A percentile compares a stretch with the other conserved stretches of the same genome.
Evolutionary conservation across 805 yeast genomes (phyloP).

Genomic region (Yarrowia sp.): DNA sequence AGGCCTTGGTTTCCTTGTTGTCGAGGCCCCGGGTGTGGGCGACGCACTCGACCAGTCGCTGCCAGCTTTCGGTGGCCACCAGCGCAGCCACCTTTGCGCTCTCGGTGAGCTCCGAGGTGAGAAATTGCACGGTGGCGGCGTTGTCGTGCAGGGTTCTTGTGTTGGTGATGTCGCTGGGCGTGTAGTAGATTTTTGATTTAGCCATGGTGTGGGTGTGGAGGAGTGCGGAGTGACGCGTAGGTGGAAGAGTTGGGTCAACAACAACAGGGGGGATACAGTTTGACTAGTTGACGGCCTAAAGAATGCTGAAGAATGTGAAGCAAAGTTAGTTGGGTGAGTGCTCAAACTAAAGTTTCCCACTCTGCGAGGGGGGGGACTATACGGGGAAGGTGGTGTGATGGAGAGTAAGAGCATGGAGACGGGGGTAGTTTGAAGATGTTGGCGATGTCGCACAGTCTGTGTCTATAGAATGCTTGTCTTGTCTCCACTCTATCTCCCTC

Average conservation of each 20-base stretch:
- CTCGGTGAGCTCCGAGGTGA: conserved; percentile 34
- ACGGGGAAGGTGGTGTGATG: too few species aligned
- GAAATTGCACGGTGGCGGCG: conserved; percentile 36
- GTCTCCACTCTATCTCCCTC: too few species aligned
- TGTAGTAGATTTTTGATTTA: conserved; percentile 24
- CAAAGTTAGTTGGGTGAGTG: conserved; percentile 31
- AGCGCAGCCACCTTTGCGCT: conserved; percentile 30
- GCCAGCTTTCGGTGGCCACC: conserved; percentile 36
- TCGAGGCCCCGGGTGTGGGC: conserved; percentile 30
- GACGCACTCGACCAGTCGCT: conserved; percentile 29
- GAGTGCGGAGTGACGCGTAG: conserved; percentile 8
- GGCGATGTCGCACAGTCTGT: too few species aligned
- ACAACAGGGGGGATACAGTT: conserved; percentile 35
- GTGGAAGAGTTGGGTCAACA: conserved; percentile 34
- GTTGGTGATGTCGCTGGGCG: conserved; percentile 37
- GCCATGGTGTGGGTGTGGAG: conserved; percentile 13
- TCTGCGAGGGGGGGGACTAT: too few species aligned
- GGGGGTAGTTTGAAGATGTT: not conserved
- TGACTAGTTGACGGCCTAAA: conserved; percentile 34
- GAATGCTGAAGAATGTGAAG: conserved; percentile 34
- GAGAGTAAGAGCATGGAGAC: too few species aligned
- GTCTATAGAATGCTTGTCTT: too few species aligned
- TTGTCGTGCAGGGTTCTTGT: conserved; percentile 34
- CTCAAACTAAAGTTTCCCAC: conserved; percentile 13
- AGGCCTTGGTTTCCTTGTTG: conserved; percentile 18